A percentile compares a stretch with the other conserved stretches of the same genome.
phyloP scores from a whole-genome alignment of 495 filamentous ascomycete genomes.

The Bacidia rubella region DNA sequence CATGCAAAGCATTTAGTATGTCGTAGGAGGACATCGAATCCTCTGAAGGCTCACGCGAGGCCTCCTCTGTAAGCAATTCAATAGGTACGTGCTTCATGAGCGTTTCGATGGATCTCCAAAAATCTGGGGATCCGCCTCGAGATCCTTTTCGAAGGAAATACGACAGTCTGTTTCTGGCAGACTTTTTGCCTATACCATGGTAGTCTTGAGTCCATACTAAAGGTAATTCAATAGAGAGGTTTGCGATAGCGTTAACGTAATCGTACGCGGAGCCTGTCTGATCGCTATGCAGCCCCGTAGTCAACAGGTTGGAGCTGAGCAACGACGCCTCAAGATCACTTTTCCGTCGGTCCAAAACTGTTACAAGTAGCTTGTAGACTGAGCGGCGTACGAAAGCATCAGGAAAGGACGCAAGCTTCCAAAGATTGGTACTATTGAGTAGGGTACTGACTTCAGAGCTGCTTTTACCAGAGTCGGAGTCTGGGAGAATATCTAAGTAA shows the following conservation, averaged over 20 bases:
- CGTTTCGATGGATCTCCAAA: conserved; percentile 44
- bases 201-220: conserved; percentile 63
- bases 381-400: conserved; percentile 62
- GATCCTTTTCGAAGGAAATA: conserved; percentile 76
- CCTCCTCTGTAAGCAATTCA: not conserved
- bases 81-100: conserved; percentile 48
- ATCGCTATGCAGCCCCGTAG: conserved; percentile 49
- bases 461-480: conserved; percentile 39
- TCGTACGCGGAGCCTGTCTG: conserved; percentile 64
- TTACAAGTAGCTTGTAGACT: conserved; percentile 52
- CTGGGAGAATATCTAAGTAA: conserved; percentile 28
- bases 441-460: conserved; percentile 37
- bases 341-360: conserved; percentile 41
- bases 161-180: conserved; percentile 46
- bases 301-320: conserved; percentile 52
- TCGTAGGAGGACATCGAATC: conserved; percentile 16
- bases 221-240: conserved; percentile 48
- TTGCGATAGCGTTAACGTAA: conserved; percentile 46
- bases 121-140: conserved; percentile 51
- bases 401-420: conserved; percentile 53
- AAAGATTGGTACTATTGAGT: conserved; percentile 53
- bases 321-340: conserved; percentile 46
- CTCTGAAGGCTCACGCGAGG: not conserved
- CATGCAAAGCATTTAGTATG: conserved; percentile 49
- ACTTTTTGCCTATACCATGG: conserved; percentile 43